Base-by-base conservation (phyloP, 768 basidiomycete genomes). In the Lactarius indigo region DNA sequence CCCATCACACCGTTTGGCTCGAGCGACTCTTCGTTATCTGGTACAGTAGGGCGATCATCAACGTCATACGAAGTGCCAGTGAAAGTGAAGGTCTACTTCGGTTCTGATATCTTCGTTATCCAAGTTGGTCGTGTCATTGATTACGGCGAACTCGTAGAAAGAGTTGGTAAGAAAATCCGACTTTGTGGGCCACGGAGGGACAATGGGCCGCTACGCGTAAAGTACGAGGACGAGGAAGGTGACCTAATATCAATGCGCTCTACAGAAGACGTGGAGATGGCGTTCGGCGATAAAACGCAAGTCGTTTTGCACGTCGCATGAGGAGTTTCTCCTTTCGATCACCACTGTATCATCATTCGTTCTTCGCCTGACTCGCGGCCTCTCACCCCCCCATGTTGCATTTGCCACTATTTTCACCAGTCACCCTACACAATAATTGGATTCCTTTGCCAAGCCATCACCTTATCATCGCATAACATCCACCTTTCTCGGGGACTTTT, bases 41-140 rank as follows among this genome's bases (percentile, higher is more conserved):
- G 84, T 56, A 77, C 85, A 52, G 69, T 74, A 79, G 80, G 71
- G 20, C 74, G 61, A 69, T 81, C 85, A 69, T 85, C 83, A 64
- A 79, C 81, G 71, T 84, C 84, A 59, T 84, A 83, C 67, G 86
- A 84, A 73, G 68, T 74, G 52, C 84, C 88, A 13, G 88, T 98
- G 52, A 93, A 95, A 75, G 88, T 98, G 74, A 96, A 96, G 78
- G 94, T 98, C 61, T 91, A 92, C 76, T 98, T 91, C 80, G 88
- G 93, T 73, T 92, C 96, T 72, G 95, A 97, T 75, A 91, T 97
- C 56, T 98, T 98, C 74, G 90, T 96, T 69, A 92, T 98, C 65
- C 91, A 94, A 77, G 93, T 96, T 30, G 84, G 91, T 52, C 84
- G 89, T 68, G 78, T 81, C 68, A 92, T 92, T 39, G 87, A 91